Percentiles rank a stretch among this genome's conserved stretches.
phyloP scores from a whole-genome alignment of 495 filamentous ascomycete species.

The Hypomontagnella monticulosa region DNA sequence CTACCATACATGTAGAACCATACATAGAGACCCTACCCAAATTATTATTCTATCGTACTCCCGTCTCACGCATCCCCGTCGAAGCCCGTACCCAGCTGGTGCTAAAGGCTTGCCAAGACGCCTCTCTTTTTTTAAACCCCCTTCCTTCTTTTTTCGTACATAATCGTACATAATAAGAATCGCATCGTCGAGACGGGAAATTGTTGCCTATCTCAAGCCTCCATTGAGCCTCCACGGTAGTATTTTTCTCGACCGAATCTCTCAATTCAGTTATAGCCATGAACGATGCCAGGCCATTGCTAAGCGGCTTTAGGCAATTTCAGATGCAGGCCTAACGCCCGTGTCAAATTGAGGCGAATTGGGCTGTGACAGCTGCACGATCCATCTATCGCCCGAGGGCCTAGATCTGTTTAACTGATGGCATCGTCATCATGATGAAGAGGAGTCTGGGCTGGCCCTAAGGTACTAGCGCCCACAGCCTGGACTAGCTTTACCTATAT shows the following conservation, averaged over 20 bases:
- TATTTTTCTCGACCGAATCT: background rate
- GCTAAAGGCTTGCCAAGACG: no score
- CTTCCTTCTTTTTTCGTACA: slow-evolving; percentile 1
- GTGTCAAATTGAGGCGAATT: slow-evolving; percentile 37
- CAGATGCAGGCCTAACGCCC: slow-evolving; percentile 26
- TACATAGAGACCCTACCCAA: background rate
- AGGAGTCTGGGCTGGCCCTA: background rate
- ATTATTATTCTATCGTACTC: background rate
- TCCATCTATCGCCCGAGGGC: slow-evolving; percentile 26
- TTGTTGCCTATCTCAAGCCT: background rate
- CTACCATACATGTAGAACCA: background rate
- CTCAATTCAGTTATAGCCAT: background rate
- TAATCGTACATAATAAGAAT: slow-evolving; percentile 13
- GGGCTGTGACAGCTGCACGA: slow-evolving; percentile 33
- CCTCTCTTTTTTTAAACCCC: no score
- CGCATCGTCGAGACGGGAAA: slow-evolving; percentile 17
- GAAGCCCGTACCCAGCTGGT: slow-evolving; percentile 32
- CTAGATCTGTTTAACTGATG: slow-evolving; percentile 21
- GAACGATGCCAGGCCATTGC: background rate
- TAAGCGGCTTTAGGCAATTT: slow-evolving; percentile 14
- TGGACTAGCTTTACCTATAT: background rate
- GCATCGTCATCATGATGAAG: slow-evolving; percentile 37
- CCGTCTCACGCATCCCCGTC: background rate
- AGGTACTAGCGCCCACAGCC: background rate
- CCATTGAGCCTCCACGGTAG: no score